phyloP scores from a whole-genome alignment of 768 basidiomycete species.

The Sutorius australiensis region DNA sequence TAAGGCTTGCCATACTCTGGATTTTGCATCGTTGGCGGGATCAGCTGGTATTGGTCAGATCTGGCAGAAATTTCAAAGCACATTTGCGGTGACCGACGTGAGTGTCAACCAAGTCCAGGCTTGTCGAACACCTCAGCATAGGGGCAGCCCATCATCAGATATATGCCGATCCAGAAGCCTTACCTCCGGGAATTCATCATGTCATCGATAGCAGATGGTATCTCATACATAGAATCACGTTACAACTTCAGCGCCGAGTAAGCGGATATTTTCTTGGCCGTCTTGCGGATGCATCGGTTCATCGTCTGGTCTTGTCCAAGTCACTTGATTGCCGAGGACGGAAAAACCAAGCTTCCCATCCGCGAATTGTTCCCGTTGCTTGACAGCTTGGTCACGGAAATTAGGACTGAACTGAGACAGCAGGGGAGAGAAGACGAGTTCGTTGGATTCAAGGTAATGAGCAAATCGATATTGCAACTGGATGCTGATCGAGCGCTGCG shows the following conservation, averaged over 20 bases:
- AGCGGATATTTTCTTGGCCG: not conserved
- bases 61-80: slow-evolving; percentile 21
- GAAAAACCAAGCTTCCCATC: slow-evolving; percentile 35
- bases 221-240: slow-evolving; percentile 43
- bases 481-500: not conserved
- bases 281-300: not conserved
- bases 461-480: not conserved
- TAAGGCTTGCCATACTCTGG: not conserved
- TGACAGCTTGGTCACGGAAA: slow-evolving; percentile 32
- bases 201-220: slow-evolving; percentile 42
- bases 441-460: slow-evolving; percentile 37
- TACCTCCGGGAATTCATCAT: slow-evolving; percentile 33
- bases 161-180: slow-evolving; percentile 17
- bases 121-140: not conserved
- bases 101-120: slow-evolving; percentile 10
- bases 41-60: slow-evolving; percentile 9
- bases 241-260: slow-evolving; percentile 39
- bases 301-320: slow-evolving; percentile 28
- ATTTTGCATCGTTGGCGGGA: not conserved
- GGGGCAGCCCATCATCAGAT: slow-evolving; percentile 27
- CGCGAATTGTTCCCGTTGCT: slow-evolving; percentile 36
- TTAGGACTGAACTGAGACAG: slow-evolving; percentile 32
- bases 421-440: slow-evolving; percentile 42
- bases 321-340: slow-evolving; percentile 36
- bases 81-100: slow-evolving; percentile 17